These are phyloP conservation scores for Fusarium sp. DNA, from an alignment of 2,329 filamentous ascomycete species.

Conservation along the genomic window DNA sequence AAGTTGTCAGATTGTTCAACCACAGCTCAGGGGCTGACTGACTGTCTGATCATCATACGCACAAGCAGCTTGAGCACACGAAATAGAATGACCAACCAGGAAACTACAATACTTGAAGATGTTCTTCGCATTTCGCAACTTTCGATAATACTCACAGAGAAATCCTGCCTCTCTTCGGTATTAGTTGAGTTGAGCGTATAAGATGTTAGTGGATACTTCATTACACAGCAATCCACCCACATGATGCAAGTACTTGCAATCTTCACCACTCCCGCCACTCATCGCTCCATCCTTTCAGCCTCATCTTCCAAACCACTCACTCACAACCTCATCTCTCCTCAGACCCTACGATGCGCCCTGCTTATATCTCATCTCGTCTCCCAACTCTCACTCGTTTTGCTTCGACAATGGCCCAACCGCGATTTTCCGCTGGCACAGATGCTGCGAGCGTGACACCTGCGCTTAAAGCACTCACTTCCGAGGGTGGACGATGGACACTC, in stretches of 20 bases:
- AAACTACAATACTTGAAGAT: no score
- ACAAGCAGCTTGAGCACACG: not conserved
- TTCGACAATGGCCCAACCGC: conserved; percentile 47
- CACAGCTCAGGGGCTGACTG: not conserved
- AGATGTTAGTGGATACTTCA: conserved; percentile 23
- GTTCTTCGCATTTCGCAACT: not conserved
- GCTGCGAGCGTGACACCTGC: conserved; percentile 49
- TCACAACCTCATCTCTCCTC: conserved; percentile 1
- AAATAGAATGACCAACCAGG: not conserved
- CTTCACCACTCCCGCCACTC: conserved; percentile 19
- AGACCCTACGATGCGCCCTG: conserved; percentile 27
- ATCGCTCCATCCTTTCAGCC: conserved; percentile 23
- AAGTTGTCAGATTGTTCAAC: not conserved
- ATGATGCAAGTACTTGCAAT: conserved; percentile 16
- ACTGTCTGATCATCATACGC: not conserved
- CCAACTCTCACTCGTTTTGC: conserved; percentile 16
- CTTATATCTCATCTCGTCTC: conserved; percentile 7
- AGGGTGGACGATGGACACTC: conserved; percentile 62
- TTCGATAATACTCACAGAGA: not conserved
- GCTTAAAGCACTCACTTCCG: conserved; percentile 53
- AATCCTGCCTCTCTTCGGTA: not conserved
- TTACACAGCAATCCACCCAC: not conserved
- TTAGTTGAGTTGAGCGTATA: not conserved
- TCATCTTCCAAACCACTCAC: not conserved
- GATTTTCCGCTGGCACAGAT: conserved; percentile 61